Evolutionary conservation across 352 stramenopile species (phyloP), one percentile per base, ranked within the genome.

Genomic region (Phytophthora rubi): DNA sequence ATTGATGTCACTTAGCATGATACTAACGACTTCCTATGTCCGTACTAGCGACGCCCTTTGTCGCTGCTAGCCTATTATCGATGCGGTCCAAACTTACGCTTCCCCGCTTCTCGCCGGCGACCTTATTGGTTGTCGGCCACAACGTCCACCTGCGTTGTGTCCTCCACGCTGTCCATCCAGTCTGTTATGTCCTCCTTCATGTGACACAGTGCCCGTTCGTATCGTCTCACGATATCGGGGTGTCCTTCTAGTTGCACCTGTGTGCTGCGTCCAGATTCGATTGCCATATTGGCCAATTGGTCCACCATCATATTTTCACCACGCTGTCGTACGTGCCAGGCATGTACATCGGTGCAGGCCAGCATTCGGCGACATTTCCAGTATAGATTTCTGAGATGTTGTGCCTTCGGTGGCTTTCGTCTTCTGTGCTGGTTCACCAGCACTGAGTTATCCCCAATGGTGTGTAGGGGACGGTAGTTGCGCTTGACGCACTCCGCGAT

Each of bases 21-120:
- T 26, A 26, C 48, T 54, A 54, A 54, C 23, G 48, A 54, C 48
- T 54, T 35, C 48, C 23, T 54, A 54, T 54, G 18, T 21, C 48
- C 48, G 48, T 54, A 21, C 48, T 54, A 54, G 23, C 48, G 12
- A 54, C 23, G 10, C 48, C 48, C 15, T 37, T 10, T 54, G 48
- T n/a, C 48, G 23, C 26, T 37, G 48, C 8, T 54, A 54, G 48
- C 48, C 12, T 39, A 21, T 54, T 54, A 39, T 54, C 48, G 3
- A 23, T 54, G 48, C 48, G 48, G 13, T 54, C 23, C 23, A 54
- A 54, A 26, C 23, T 54, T 54, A 10, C 48, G 23, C 23, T 54
- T 54, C 18, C 12, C 48, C 48, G 48, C 48, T 54, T 37, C 48
- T 28, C 13, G 48, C 48, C 48, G 48, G 48, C 48, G 23, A 37